These are phyloP conservation scores for Cucumis cinereus DNA, from an alignment of 306 rosid species.

Conservation along the genomic window DNA sequence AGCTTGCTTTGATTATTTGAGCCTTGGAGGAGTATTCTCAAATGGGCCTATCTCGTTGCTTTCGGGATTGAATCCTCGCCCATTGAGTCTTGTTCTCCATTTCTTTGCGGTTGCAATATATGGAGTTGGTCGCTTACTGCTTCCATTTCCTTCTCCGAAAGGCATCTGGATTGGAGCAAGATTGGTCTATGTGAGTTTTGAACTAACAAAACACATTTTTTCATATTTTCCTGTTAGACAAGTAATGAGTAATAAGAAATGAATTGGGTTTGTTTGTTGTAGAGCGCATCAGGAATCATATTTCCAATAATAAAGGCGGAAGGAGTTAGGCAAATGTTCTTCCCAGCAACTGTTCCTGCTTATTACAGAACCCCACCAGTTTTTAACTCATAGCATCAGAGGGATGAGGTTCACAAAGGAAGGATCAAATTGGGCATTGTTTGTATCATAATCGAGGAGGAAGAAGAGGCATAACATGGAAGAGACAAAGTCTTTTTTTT, in stretches of 20 bases:
- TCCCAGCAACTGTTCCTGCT: constrained; percentile 71
- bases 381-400: neutral
- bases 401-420: neutral
- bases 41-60: constrained; percentile 74
- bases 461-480: neutral
- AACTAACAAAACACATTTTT: neutral
- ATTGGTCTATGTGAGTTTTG: constrained; percentile 41
- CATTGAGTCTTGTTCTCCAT: constrained; percentile 46
- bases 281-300: constrained; percentile 89
- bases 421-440: neutral
- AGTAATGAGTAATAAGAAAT: neutral
- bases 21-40: constrained; percentile 83
- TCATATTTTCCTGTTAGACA: neutral
- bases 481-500: neutral
- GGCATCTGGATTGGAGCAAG: constrained; percentile 46
- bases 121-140: constrained; percentile 47
- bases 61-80: constrained; percentile 64
- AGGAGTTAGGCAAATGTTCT: constrained; percentile 95
- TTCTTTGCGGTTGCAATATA: constrained; percentile 57
- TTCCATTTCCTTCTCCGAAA: constrained; percentile 51
- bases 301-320: constrained; percentile 88
- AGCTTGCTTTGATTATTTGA: constrained; percentile 91
- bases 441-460: neutral
- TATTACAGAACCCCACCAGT: constrained; percentile 65
- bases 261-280: constrained; percentile 8